Base-by-base conservation (phyloP, 345 rosid genomes). In the Balakata baccata region DNA sequence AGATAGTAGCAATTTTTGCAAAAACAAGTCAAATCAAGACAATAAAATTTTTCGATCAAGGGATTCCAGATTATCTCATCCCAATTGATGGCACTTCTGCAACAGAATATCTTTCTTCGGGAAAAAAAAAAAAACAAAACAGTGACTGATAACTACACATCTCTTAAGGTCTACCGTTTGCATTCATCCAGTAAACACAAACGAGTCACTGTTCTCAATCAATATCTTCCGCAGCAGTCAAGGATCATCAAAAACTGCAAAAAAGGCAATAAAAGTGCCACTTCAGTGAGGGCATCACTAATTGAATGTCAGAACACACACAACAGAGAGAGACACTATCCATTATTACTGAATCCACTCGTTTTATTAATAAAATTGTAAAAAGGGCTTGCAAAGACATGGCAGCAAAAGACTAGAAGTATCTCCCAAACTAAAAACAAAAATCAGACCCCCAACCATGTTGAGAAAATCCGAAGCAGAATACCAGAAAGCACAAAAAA, bases 211-310 rank as follows among this genome's bases (percentile, higher is more conserved):
- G 50, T 72, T 54, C 67, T 68, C 38, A 14, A 74, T 34, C 69
- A 49, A 60, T 52, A 52, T 76, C 76, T 20, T 79, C 66, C n/a
- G 18, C 67, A 47, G 66, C 65, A 67, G 65, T 29, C 75, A 47
- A 58, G 49, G 75, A 72, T 57, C 69, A 71, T 41, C 56, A 43
- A 74, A 63, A 71, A 66, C 81, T 83, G 81, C 81, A 68, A 9
- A 29, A 22, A 46, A 54, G 18, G 1, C 37, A 51, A 41, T 43
- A 60, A 16, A 68, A 29, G n/a, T 23, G 11, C 37, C 68, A 41
- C 17, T 52, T 62, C 49, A 61, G 34, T 66, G 16, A 51, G 62
- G 7, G 46, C n/a, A 66, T 8, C 18, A 16, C 8, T 23, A 41
- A 60, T 68, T 38, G 58, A 49, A 57, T 34, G 20, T 20, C 41